Conservation (phyloP, 495 filamentous ascomycete species). For the Polyplosphaeria fusca region DNA sequence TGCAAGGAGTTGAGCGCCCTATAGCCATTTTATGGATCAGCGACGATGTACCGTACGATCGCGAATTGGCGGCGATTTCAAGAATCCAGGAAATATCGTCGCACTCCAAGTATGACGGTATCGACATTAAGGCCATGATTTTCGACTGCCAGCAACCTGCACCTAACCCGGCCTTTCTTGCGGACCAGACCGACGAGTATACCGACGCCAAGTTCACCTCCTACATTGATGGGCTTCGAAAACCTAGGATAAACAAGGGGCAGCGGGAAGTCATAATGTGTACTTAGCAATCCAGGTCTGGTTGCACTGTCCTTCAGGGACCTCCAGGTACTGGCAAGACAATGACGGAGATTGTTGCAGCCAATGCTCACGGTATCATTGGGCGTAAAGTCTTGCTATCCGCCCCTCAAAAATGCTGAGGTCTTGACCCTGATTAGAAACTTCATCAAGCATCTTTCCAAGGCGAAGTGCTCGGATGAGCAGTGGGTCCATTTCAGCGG, state of each 20-base stretch:
- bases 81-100: not conserved
- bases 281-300: not conserved
- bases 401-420: too few relatives aligned
- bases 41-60: not conserved
- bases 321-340: not conserved
- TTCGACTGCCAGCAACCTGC: not conserved
- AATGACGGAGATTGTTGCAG: not conserved
- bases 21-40: not conserved
- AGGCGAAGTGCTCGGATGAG: too few relatives aligned
- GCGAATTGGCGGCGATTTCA: not conserved
- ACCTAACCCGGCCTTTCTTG: not conserved
- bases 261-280: not conserved
- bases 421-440: too few relatives aligned
- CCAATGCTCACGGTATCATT: not conserved
- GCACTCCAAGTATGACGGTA: not conserved
- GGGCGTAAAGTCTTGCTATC: not conserved
- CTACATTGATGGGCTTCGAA: not conserved
- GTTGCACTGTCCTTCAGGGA: not conserved
- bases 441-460: too few relatives aligned
- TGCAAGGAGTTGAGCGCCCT: not conserved
- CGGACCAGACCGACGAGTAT: not conserved
- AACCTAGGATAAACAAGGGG: not conserved
- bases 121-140: not conserved
- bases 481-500: not conserved
- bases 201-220: not conserved